Conservation (phyloP, 2,329 filamentous ascomycete genomes). For the Ploettnerulaceae sp. region DNA sequence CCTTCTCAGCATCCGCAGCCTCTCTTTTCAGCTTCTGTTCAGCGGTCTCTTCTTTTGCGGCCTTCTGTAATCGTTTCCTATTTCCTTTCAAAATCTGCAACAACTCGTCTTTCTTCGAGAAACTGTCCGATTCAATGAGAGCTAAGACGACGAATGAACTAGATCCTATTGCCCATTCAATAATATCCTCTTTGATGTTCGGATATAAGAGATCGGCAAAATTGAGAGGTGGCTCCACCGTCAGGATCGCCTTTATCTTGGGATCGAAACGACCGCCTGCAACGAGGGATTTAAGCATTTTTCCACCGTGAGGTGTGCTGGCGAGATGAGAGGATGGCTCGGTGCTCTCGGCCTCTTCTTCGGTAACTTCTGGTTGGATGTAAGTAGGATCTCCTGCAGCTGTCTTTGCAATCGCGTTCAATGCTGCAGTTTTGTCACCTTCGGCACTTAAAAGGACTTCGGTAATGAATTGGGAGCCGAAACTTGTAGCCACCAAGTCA, state of each 20-base stretch:
- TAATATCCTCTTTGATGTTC: slow-evolving; percentile 66
- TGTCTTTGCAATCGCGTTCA: slow-evolving; percentile 63
- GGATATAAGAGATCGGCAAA: slow-evolving; percentile 82
- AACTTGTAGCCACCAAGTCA: slow-evolving; percentile 67
- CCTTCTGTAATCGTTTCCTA: slow-evolving; percentile 65
- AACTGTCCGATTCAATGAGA: slow-evolving; percentile 70
- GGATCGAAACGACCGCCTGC: slow-evolving; percentile 84
- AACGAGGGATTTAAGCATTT: slow-evolving; percentile 87
- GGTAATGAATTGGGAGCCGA: slow-evolving; percentile 80
- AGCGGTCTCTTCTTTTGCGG: slow-evolving; percentile 53
- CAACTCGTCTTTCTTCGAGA: slow-evolving; percentile 61
- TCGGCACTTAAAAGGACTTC: slow-evolving; percentile 74
- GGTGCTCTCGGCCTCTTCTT: slow-evolving; percentile 33
- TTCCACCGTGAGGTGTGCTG: slow-evolving; percentile 59
- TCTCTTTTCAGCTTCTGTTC: slow-evolving; percentile 48
- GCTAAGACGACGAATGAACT: slow-evolving; percentile 84
- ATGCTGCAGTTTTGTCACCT: slow-evolving; percentile 70
- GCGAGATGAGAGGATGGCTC: slow-evolving; percentile 48
- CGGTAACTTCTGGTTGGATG: slow-evolving; percentile 32
- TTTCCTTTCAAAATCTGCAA: slow-evolving; percentile 66
- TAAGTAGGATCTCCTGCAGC: slow-evolving; percentile 51
- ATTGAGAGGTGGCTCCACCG: slow-evolving; percentile 68
- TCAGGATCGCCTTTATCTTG: slow-evolving; percentile 62
- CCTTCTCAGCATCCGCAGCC: slow-evolving; percentile 43
- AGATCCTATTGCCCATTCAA: slow-evolving; percentile 80